A percentile compares a stretch with the other conserved stretches of the same genome.
These are phyloP conservation scores for Cryptosporidium felis DNA, from an alignment of 169 alveolate genomes.

Conservation along the genomic window DNA sequence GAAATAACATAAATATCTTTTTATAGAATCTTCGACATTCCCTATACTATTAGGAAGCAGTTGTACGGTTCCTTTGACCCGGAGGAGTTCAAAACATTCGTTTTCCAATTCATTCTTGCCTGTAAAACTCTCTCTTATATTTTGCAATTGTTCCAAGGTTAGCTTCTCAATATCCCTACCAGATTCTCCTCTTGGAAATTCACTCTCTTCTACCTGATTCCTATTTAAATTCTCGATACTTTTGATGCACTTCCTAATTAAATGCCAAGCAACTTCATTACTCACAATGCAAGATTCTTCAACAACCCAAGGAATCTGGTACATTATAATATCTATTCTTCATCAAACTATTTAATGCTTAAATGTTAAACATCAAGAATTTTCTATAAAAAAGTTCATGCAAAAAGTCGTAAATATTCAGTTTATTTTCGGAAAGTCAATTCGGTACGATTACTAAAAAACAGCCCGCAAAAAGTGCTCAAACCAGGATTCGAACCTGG, in stretches of 20 bases:
- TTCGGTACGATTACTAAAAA: no score
- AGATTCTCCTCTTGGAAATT: neutral
- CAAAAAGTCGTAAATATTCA: neutral
- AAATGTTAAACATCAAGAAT: neutral
- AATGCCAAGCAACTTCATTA: conserved; percentile 59
- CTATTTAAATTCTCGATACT: neutral
- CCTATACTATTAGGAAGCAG: conserved; percentile 45
- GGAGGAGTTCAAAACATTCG: conserved; percentile 50
- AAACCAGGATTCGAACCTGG: conserved; percentile 74
- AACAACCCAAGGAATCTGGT: conserved; percentile 66
- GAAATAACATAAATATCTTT: conserved; percentile 33
- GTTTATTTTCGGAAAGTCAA: neutral
- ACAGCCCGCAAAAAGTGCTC: conserved; percentile 38
- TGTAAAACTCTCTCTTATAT: conserved; percentile 41
- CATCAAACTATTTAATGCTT: neutral
- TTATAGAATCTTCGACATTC: conserved; percentile 51
- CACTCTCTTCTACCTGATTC: neutral
- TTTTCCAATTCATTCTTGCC: conserved; percentile 14
- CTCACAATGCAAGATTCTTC: conserved; percentile 53
- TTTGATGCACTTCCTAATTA: conserved; percentile 50
- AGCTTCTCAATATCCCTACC: conserved; percentile 47
- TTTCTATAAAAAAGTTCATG: neutral
- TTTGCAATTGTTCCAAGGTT: conserved; percentile 21
- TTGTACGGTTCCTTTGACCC: conserved; percentile 61
- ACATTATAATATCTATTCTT: conserved; percentile 11